Evolutionary conservation across 805 yeast species (phyloP), one percentile per base, ranked within the genome.

Genomic region (Jamesozyma jinghongensis): DNA sequence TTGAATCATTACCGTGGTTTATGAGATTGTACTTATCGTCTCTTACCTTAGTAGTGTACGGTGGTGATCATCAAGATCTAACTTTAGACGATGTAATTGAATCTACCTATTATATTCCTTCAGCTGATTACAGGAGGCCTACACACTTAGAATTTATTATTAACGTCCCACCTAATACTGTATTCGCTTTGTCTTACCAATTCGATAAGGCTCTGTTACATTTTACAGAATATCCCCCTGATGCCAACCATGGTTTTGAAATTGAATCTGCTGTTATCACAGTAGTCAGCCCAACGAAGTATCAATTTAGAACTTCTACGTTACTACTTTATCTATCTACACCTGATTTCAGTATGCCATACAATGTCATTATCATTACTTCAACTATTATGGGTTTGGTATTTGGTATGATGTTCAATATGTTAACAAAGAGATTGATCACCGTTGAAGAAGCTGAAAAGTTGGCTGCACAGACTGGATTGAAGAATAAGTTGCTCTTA

Each of bases 341-440:
- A 0, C 98, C 98, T 0, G 98, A 92, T 65, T 92, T 92, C 63
- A 84, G 95, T 47, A 92, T 92, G 98, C 98, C 98, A 0, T 92
- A 92, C 60, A 92, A 92, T 53, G 98, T 92, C 32, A 90, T 92
- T 45, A 92, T 92, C 35, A 68, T 92, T 46, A 85, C 97, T 0
- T 85, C 95, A 6, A 92, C 98, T 0, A 81, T 87, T 5, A 82
- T 92, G 85, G 86, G 97, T 0, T 66, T 92, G 43, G 80, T 90
- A 0, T 90, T 88, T 65, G 97, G 97, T 7, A 77, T 90, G 0
- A 55, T 88, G 2, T 87, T 79, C 66, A 88, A 90, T 54, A 65
- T 87, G 40, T 56, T 92, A 34, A 77, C 80, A 6, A 85, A 87
- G 53, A 70, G 77, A 52, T 74, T 84, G 10, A 79, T 87, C 0